phyloP scores from a whole-genome alignment of 2,329 filamentous ascomycete species.

The Cordyceps cateniannulata region DNA sequence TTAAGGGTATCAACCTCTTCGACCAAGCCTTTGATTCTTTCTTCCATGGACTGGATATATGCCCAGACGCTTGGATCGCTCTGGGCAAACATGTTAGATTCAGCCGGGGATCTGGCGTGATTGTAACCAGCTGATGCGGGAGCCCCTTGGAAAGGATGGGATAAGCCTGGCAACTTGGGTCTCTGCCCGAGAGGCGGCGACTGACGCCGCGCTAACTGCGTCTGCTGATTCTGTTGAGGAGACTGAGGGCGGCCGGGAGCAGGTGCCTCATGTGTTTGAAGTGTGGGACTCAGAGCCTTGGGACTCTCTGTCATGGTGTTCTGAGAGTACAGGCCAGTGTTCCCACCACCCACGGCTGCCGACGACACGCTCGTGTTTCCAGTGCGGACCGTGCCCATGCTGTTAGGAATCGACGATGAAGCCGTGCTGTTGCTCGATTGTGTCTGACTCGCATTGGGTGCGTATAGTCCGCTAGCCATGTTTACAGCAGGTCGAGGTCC shows the following conservation, averaged over 20 bases:
- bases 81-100: conserved; percentile 60
- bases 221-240: conserved; percentile 57
- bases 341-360: conserved; percentile 38
- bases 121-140: conserved; percentile 25
- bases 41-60: conserved; percentile 66
- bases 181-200: conserved; percentile 43
- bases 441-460: conserved; percentile 40
- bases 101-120: conserved; percentile 34
- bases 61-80: conserved; percentile 60
- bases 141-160: conserved; percentile 28
- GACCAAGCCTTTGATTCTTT: conserved; percentile 33
- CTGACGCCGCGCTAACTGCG: conserved; percentile 50
- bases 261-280: conserved; percentile 44
- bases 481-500: conserved; percentile 37
- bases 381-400: conserved; percentile 36
- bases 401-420: conserved; percentile 44
- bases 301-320: conserved; percentile 78
- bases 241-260: conserved; percentile 52
- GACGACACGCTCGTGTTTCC: conserved; percentile 45
- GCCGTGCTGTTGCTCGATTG: conserved; percentile 46
- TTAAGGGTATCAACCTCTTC: conserved; percentile 29
- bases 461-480: conserved; percentile 50
- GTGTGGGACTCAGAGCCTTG: conserved; percentile 70
- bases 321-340: conserved; percentile 61
- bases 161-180: conserved; percentile 31